A percentile compares a stretch with the other conserved stretches of the same genome.
Conservation (phyloP, 2,329 filamentous ascomycete species). For the Magnaporthiopsis rhizophila region DNA sequence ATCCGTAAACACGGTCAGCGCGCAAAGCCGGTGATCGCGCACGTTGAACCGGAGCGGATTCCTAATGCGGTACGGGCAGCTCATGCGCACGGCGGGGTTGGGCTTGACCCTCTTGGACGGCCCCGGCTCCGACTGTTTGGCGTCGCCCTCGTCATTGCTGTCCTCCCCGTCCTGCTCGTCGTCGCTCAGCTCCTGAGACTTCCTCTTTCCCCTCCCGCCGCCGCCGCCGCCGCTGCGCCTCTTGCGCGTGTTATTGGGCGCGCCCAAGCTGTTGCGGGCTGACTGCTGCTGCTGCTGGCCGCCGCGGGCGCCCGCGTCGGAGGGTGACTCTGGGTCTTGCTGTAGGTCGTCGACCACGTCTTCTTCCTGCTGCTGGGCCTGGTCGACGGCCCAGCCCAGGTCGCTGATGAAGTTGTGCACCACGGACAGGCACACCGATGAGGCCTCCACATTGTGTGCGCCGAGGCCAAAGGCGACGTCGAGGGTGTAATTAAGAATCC, state of each 20-base stretch:
- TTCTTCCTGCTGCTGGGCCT: background rate
- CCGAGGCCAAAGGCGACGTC: slow-evolving; percentile 7
- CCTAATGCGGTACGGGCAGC: slow-evolving; percentile 9
- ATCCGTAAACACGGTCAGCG: slow-evolving; percentile 6
- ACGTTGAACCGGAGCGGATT: slow-evolving; percentile 11
- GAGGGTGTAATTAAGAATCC: slow-evolving; percentile 10
- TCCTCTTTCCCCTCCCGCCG: slow-evolving; percentile 7
- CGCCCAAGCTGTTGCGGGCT: background rate
- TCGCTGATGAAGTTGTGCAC: slow-evolving; percentile 11
- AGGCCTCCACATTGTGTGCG: background rate
- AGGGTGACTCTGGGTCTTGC: background rate
- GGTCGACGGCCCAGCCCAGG: slow-evolving; percentile 9
- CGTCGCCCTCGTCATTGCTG: slow-evolving; percentile 5
- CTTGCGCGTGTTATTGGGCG: background rate
- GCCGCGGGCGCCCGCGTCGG: background rate
- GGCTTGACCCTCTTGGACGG: slow-evolving; percentile 7
- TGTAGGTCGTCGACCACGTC: background rate
- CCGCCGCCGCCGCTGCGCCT: background rate
- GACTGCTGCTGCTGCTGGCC: background rate
- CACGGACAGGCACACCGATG: slow-evolving; percentile 5
- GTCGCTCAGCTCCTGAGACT: slow-evolving; percentile 4
- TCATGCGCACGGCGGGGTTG: slow-evolving; percentile 8
- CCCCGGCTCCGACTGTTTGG: slow-evolving; percentile 6
- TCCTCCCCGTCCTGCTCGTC: slow-evolving; percentile 6
- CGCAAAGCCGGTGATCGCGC: slow-evolving; percentile 9